Evolutionary conservation across 2,329 filamentous ascomycete genomes (phyloP).

Genomic region (Ophiosphaerella korrae): DNA sequence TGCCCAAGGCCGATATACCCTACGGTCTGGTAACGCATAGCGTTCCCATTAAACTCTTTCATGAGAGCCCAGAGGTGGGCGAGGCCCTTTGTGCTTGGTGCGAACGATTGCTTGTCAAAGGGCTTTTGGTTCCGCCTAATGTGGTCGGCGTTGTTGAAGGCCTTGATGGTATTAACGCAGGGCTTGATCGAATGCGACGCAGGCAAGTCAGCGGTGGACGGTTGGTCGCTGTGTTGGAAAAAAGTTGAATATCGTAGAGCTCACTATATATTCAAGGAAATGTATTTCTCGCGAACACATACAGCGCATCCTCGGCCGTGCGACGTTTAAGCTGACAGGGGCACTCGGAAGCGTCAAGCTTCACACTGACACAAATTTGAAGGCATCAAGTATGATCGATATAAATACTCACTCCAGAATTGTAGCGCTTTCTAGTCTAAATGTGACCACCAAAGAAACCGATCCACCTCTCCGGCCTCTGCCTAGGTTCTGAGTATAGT

Average conservation of each 20-base stretch:
- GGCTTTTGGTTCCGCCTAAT: slow-evolving; percentile 63
- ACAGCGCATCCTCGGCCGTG: too few relatives aligned
- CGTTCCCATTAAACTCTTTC: slow-evolving; percentile 78
- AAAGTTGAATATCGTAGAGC: background rate
- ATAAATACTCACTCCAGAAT: too few relatives aligned
- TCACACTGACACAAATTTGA: too few relatives aligned
- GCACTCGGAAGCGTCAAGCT: too few relatives aligned
- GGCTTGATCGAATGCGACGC: slow-evolving; percentile 67
- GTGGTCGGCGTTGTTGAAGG: slow-evolving; percentile 69
- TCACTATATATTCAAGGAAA: too few relatives aligned
- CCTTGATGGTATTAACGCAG: slow-evolving; percentile 69
- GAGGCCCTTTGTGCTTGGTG: slow-evolving; percentile 69
- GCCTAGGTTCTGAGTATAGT: too few relatives aligned
- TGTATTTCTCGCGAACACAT: too few relatives aligned
- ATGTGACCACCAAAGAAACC: too few relatives aligned
- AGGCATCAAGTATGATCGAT: too few relatives aligned
- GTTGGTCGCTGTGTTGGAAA: slow-evolving; percentile 55
- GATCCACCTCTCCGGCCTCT: too few relatives aligned
- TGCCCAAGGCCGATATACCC: slow-evolving; percentile 62
- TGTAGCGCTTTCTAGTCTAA: too few relatives aligned
- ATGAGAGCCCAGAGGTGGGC: slow-evolving; percentile 68
- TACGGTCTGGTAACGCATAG: slow-evolving; percentile 62
- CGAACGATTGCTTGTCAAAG: slow-evolving; percentile 64
- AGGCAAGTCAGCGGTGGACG: slow-evolving; percentile 72
- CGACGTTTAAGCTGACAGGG: too few relatives aligned